Evolutionary conservation across 441 rosid species (phyloP), one percentile per base, ranked within the genome.

Genomic region (Eutrema salsugineum): DNA sequence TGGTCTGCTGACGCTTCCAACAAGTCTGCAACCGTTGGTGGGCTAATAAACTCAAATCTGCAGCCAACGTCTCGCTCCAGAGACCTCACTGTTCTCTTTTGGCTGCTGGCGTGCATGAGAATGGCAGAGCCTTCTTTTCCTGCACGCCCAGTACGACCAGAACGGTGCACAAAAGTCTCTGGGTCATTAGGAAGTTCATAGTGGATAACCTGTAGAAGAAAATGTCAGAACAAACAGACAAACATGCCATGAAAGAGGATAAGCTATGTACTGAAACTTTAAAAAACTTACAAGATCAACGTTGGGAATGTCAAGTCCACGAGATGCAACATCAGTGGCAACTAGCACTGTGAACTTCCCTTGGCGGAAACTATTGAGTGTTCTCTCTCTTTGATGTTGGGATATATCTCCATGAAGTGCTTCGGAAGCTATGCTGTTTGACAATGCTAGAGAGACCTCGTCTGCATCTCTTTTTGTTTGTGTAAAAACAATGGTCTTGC

Each of bases 321-420:
- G 97, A 57, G 99, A 70, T 28, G 99, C 99, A 68, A 94, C 99
- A 78, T 94, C 99, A 39, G 99, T 94, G 67, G 99, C 99, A 74
- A 94, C 99, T 66, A 94, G 94, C 50, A 88, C 99, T 0, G 97
- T 92, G 83, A 94, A 94, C 73, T 94, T 94, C 74, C 99, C 99
- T 80, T 92, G 96, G 71, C 99, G 86, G 53, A 94, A 94, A 62
- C 87, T 83, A 78, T 90, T 89, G 66, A 94, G 84, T 17, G 99
- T 94, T 84, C 99, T 89, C 88, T 94, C 99, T 77, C 99, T 90
- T 75, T 94, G 99, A 74, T 89, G 98, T 80, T 94, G 99, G 61
- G 99, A 94, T 66, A 92, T 94, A 81, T 94, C 99, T 32, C 99
- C 99, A 69, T 94, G 99, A 81, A 94, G 81, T 63, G 99, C 99